Evolutionary conservation across 768 basidiomycete species (phyloP).

Genomic region (Tylopilus sp.): DNA sequence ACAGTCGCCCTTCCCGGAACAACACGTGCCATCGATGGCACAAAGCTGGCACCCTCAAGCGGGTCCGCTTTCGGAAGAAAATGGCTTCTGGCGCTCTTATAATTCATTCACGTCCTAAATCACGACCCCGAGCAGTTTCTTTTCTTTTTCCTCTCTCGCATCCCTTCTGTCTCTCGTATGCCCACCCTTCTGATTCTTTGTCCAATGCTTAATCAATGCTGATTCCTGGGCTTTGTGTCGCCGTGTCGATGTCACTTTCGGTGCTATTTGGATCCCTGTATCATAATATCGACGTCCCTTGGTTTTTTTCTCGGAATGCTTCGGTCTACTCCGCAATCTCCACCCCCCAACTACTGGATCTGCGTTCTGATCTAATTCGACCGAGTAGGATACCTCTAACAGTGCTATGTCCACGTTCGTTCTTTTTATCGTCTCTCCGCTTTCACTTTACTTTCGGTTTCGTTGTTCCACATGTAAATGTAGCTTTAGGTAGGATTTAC

Average conservation of each 20-base stretch:
- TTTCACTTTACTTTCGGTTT: neutral
- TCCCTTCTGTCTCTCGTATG: neutral
- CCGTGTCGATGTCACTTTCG: neutral
- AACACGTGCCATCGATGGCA: conserved; percentile 11
- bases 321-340: neutral
- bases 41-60: conserved; percentile 21
- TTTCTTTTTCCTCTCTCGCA: neutral
- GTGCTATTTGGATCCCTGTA: conserved; percentile 13
- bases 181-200: neutral
- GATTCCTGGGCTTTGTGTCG: neutral
- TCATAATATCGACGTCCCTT: conserved; percentile 6
- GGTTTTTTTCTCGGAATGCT: neutral
- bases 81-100: conserved; percentile 25
- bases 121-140: neutral
- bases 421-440: neutral
- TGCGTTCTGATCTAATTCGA: neutral
- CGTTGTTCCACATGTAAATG: neutral
- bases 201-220: conserved; percentile 3
- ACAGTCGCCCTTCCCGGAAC: conserved; percentile 18
- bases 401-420: neutral
- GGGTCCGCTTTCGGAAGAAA: conserved; percentile 12
- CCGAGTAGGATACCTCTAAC: conserved; percentile 4
- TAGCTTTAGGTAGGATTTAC: neutral
- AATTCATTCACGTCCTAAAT: conserved; percentile 22
- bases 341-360: neutral